Percentiles rank a stretch among this genome's conserved stretches.
Evolutionary conservation across 495 filamentous ascomycete genomes (phyloP).

Genomic region (Annulohypoxylon moriforme): DNA sequence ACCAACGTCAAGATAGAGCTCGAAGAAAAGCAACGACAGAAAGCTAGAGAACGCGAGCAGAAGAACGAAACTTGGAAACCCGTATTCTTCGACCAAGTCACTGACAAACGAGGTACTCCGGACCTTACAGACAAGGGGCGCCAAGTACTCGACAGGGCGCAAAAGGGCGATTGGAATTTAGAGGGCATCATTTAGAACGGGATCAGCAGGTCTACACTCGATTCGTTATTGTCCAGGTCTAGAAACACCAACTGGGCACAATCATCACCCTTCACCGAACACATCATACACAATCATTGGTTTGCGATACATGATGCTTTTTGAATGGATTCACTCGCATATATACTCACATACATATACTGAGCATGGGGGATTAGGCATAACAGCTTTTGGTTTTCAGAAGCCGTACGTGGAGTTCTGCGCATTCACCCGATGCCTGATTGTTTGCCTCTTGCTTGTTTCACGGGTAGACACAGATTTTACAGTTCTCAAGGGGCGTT

Average conservation of each 20-base stretch:
- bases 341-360: conserved; percentile 41
- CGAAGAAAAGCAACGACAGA: conserved; percentile 88
- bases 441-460: conserved; percentile 17
- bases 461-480: conserved; percentile 37
- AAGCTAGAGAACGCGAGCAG: conserved; percentile 79
- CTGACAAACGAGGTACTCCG: conserved; percentile 80
- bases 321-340: conserved; percentile 40
- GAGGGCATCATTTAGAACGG: conserved; percentile 53
- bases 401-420: conserved; percentile 41
- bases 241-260: conserved; percentile 13
- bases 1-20: conserved; percentile 90
- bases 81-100: conserved; percentile 85
- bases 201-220: background rate
- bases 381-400: conserved; percentile 40
- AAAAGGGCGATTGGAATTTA: conserved; percentile 67
- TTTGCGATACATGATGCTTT: conserved; percentile 32
- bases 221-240: background rate
- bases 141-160: conserved; percentile 74
- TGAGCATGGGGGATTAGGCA: conserved; percentile 40
- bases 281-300: conserved; percentile 35
- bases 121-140: conserved; percentile 81
- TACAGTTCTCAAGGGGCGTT: conserved; percentile 36
- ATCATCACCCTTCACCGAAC: background rate
- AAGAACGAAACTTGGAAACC: conserved; percentile 79
- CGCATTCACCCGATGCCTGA: conserved; percentile 27